Evolutionary conservation across 805 yeast species (phyloP).

Genomic region (Zygosaccharomyces gambellarensis): DNA sequence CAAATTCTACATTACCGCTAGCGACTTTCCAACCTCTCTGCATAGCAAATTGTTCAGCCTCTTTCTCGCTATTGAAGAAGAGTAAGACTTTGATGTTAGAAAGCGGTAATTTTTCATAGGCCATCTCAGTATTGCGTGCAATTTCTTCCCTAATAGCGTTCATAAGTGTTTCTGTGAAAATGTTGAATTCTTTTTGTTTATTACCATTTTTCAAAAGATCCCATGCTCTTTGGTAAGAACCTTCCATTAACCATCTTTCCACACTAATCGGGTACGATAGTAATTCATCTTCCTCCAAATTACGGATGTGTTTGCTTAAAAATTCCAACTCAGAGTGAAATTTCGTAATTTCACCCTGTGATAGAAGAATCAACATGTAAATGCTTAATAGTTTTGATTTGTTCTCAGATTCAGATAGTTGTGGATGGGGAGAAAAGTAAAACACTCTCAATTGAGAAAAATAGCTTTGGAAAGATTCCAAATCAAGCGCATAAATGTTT

Average conservation of each 20-base stretch:
- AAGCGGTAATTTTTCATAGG: conserved; percentile 71
- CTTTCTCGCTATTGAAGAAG: conserved; percentile 58
- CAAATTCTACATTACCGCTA: conserved; percentile 48
- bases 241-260: conserved; percentile 94
- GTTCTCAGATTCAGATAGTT: conserved; percentile 47
- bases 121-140: conserved; percentile 73
- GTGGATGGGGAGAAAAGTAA: conserved; percentile 44
- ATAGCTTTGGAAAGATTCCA: conserved; percentile 64
- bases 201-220: conserved; percentile 47
- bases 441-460: conserved; percentile 74
- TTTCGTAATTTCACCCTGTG: conserved; percentile 78
- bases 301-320: conserved; percentile 45
- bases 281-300: conserved; percentile 59
- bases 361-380: conserved; percentile 67
- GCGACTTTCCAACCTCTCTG: conserved; percentile 55
- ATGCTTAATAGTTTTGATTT: conserved; percentile 71
- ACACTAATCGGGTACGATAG: conserved; percentile 81
- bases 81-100: conserved; percentile 77
- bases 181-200: conserved; percentile 64
- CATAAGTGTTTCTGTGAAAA: conserved; percentile 70
- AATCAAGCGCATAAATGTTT: conserved; percentile 59
- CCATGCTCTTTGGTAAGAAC: conserved; percentile 90
- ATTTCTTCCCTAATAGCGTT: conserved; percentile 82
- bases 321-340: conserved; percentile 88
- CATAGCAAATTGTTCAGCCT: conserved; percentile 49